Base-by-base conservation (phyloP, 441 rosid genomes). In the Pelargonium cotyledonis region DNA sequence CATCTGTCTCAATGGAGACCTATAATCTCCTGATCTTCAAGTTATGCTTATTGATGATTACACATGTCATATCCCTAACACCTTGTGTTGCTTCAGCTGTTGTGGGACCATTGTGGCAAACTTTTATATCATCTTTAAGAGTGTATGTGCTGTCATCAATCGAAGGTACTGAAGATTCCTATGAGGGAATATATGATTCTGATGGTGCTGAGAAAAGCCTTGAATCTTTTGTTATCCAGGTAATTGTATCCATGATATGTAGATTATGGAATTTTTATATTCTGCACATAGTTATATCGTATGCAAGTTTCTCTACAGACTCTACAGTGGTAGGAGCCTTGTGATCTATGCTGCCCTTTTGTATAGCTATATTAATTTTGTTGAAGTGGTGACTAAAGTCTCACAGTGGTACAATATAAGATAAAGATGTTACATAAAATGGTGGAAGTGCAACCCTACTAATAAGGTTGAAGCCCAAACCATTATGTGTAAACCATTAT, bases 141-240 rank as follows among this genome's bases (percentile, higher is more conserved):
- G 96, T 94, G 65, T 89, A 94, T 70, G 65, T 82, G 64, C 86
- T 75, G 58, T 88, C 95, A 19, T 85, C 99, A 82, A 62, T 91
- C 75, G 87, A 87, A 79, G 96, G 96, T 72, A 74, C 80, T 66
- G 95, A 86, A 80, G 91, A 89, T 79, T 69, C 95, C 16, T 91
- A 74, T 78, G 94, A 85, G 49, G 99, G 87, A 75, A 83, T 86
- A 75, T 94, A 94, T 77, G 99, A 94, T 77, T 94, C 97, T 10
- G 99, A 94, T 84, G 97, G 99, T 76, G 92, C 82, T 65, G 99
- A 94, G 80, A 91, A 76, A 80, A 88, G 96, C 80, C 91, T 94
- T 78, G 97, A 91, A 82, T 88, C 96, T 68, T 94, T 94, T 78
- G 79, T 89, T 77, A 75, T 91, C 75, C 99, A 94, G 96, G 99